These are phyloP conservation scores for Sporisorium sorghi DNA, from an alignment of 1,284 basidiomycete species.

Conservation along the genomic window DNA sequence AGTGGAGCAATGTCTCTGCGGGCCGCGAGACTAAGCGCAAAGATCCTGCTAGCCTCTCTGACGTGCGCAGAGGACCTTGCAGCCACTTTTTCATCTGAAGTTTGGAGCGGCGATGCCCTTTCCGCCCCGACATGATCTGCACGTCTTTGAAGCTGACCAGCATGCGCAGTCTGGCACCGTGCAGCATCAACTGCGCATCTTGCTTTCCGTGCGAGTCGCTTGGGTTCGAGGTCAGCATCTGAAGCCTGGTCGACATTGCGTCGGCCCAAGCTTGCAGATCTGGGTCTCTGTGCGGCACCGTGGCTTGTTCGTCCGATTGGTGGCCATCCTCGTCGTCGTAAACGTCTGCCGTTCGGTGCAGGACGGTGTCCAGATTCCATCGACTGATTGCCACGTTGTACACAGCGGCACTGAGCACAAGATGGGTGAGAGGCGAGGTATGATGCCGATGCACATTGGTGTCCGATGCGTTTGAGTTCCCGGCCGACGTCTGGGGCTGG, in stretches of 20 bases:
- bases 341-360: background rate
- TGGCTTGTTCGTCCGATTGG: background rate
- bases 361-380: slow-evolving; percentile 6
- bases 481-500: background rate
- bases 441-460: background rate
- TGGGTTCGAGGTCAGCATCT: background rate
- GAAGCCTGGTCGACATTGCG: background rate
- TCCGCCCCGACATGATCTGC: slow-evolving; percentile 17
- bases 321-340: background rate
- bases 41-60: slow-evolving; percentile 7
- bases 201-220: background rate
- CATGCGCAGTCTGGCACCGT: slow-evolving; percentile 3
- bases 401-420: slow-evolving; percentile 2
- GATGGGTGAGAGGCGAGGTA: slow-evolving; percentile 1
- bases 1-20: slow-evolving; percentile 8
- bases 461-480: background rate
- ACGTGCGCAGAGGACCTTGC: slow-evolving; percentile 1
- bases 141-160: slow-evolving; percentile 12
- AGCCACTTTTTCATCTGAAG: slow-evolving; percentile 10
- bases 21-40: slow-evolving; percentile 1
- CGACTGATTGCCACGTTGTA: slow-evolving; percentile 1
- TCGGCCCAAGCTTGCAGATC: background rate
- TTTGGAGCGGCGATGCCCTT: slow-evolving; percentile 1
- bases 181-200: slow-evolving; percentile 7
- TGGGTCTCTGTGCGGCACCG: background rate